Conservation (phyloP, 805 yeast genomes). For the Metschnikowia continentalis region DNA sequence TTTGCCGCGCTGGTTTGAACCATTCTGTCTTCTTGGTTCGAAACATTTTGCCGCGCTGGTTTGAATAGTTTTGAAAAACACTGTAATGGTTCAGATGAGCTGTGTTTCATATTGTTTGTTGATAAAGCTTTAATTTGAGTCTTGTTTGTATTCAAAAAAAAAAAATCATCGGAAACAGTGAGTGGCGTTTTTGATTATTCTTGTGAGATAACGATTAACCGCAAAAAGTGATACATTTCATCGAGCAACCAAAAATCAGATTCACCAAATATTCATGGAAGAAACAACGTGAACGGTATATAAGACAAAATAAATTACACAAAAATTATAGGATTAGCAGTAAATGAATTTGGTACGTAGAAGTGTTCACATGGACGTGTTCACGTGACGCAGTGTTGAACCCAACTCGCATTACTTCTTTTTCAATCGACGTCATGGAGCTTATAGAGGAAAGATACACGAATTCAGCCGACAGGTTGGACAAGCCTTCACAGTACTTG, state of each 20-base stretch:
- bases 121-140: not conserved
- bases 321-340: not conserved
- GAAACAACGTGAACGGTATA: not conserved
- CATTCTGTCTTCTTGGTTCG: too few relatives aligned
- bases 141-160: not conserved
- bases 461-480: conserved; percentile 64
- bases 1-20: too few relatives aligned
- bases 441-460: conserved; percentile 45
- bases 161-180: not conserved
- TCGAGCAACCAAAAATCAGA: not conserved
- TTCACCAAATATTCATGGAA: not conserved
- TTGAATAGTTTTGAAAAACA: too few relatives aligned
- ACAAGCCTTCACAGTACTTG: conserved; percentile 67
- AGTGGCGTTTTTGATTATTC: too few relatives aligned
- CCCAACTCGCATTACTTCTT: not conserved
- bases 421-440: conserved; percentile 25
- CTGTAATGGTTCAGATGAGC: not conserved
- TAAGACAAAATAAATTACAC: too few relatives aligned
- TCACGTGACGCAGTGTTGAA: not conserved
- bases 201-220: too few relatives aligned
- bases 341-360: not conserved
- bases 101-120: not conserved
- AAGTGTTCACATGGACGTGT: not conserved
- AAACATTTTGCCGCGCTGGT: too few relatives aligned
- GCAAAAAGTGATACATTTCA: too few relatives aligned